Evolutionary conservation across 441 rosid species (phyloP), one percentile per base, ranked within the genome.

Genomic region (Corymbia citriodora): DNA sequence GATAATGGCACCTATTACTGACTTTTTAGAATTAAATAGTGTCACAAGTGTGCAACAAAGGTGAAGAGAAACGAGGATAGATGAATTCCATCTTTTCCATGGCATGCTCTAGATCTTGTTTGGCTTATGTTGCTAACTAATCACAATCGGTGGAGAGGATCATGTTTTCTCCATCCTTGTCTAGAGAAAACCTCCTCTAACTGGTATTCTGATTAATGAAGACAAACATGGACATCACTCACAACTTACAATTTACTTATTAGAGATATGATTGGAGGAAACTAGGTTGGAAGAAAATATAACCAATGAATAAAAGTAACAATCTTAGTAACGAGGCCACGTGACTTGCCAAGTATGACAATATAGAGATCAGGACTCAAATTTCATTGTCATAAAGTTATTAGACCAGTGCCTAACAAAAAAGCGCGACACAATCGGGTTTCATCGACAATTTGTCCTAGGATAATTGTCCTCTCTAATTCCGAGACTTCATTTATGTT

Each of bases 371-470:
- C 29, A 23, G 10, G 21, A 40, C 40, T 21, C 25, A 40, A 74
- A 74, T 40, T 40, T 19, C 17, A 23, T 11, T 10, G 16, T 40
- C 50, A 21, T 74, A 36, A 40, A 40, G 16, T 74, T 21, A 36
- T 74, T 74, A 40, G 83, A 21, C 12, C 27, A 3, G 50, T 74
- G 83, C 83, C 50, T 36, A 36, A 72, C 82, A 36, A 36, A 36
- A 19, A 36, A 19, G 27, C 10, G 19, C 8, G 0, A 10, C 0
- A 3, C 49, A 5, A 72, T 23, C 0, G 48, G 23, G 10, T 70
- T 70, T 70, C 25, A 70, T 33, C 81, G 9, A 70, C 23, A 19
- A 7, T 33, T 72, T 7, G 14, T 72, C 23, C 9, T 18, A 72
- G 49, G 82, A 36, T 72, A 72, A 11, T 11, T 72, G 15, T 74